These are phyloP conservation scores for Dendrobium nobile DNA, from an alignment of 106 monocot genomes.

Conservation along the genomic window DNA sequence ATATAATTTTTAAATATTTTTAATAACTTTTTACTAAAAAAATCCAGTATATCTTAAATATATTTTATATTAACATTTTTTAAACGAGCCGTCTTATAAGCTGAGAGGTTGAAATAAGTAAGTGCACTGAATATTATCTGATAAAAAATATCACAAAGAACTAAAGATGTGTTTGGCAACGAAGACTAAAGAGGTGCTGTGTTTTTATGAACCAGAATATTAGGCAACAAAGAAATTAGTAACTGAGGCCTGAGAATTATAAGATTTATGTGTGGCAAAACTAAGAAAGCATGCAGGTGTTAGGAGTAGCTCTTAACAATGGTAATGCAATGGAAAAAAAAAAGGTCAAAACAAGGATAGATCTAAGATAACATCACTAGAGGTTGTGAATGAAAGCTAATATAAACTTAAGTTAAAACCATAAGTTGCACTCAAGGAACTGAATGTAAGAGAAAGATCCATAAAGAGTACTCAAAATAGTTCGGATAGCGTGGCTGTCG, in stretches of 20 bases:
- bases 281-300: not conserved
- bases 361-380: not conserved
- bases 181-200: not conserved
- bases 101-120: not conserved
- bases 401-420: not conserved
- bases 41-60: too few relatives aligned
- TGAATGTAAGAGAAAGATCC: not conserved
- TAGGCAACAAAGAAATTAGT: not conserved
- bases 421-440: not conserved
- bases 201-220: not conserved
- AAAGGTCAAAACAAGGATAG: not conserved
- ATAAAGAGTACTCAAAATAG: not conserved
- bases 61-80: too few relatives aligned
- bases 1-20: too few relatives aligned
- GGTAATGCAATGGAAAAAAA: not conserved
- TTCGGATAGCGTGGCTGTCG: not conserved
- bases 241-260: not conserved
- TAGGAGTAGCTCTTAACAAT: not conserved
- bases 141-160: not conserved
- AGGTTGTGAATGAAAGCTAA: not conserved
- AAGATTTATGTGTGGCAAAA: not conserved
- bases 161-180: not conserved
- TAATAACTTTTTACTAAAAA: too few relatives aligned
- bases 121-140: not conserved
- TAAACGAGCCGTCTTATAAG: too few relatives aligned